phyloP scores from a whole-genome alignment of 805 yeast genomes.

The Metschnikowia continentalis region DNA sequence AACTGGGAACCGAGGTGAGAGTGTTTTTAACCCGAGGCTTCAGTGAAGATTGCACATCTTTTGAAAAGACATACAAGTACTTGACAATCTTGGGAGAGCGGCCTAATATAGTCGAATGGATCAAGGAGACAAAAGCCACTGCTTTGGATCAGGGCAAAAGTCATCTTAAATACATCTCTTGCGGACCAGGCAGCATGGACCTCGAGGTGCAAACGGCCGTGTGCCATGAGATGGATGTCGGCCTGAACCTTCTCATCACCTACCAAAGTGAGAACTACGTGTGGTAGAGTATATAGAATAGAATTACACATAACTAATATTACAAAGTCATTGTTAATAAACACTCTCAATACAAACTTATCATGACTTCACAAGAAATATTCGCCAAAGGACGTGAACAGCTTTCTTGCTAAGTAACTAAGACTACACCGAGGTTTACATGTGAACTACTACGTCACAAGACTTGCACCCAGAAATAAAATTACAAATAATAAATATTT shows the following conservation, averaged over 20 bases:
- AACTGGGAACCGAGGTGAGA: slow-evolving; percentile 12
- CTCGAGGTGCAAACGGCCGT: slow-evolving; percentile 9
- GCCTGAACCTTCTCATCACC: slow-evolving; percentile 9
- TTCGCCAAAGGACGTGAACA: no score
- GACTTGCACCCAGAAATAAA: no score
- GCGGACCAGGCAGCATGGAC: slow-evolving; percentile 17
- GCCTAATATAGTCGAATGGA: slow-evolving; percentile 11
- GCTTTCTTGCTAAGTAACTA: no score
- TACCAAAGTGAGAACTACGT: slow-evolving; percentile 12
- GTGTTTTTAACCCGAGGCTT: slow-evolving; percentile 9
- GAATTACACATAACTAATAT: neutral
- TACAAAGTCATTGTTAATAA: no score
- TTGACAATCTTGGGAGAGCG: slow-evolving; percentile 11
- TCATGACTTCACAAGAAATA: no score
- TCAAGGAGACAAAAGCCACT: slow-evolving; percentile 8
- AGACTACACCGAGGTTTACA: no score
- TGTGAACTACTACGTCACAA: no score
- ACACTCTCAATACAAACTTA: no score
- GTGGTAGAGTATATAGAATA: slow-evolving; percentile 9
- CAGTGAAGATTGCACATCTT: slow-evolving; percentile 9
- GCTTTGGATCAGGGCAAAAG: slow-evolving; percentile 1
- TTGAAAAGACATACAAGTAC: slow-evolving; percentile 10
- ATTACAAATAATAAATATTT: no score
- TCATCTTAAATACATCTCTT: slow-evolving; percentile 9
- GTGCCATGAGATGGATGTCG: slow-evolving; percentile 7